Conservation (phyloP, 306 rosid species). For the cucumber (Cucumis sativus) region Cucumber_9930_V3 NC_026657.2:40127501-40128000, state of each 20-base stretch:
- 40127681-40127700: background rate
- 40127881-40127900: background rate
- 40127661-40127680: background rate
- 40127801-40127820: background rate
- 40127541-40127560: conserved; percentile 4
- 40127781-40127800: no score
- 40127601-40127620: background rate
- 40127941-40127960: no score
- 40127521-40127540: background rate
- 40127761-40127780: background rate
- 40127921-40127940: no score
- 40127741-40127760: background rate
- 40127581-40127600: conserved; percentile 5
- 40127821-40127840: background rate
- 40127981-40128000: background rate
- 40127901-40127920: background rate
- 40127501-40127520: background rate
- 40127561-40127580: conserved; percentile 11
- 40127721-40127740: background rate
- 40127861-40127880: background rate
- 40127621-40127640: background rate
- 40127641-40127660: background rate
- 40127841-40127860: background rate
- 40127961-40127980: background rate
- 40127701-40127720: background rate